Evolutionary conservation across 2,329 filamentous ascomycete genomes (phyloP), one percentile per base, ranked within the genome.

Genomic region (Mycogone perniciosa): DNA sequence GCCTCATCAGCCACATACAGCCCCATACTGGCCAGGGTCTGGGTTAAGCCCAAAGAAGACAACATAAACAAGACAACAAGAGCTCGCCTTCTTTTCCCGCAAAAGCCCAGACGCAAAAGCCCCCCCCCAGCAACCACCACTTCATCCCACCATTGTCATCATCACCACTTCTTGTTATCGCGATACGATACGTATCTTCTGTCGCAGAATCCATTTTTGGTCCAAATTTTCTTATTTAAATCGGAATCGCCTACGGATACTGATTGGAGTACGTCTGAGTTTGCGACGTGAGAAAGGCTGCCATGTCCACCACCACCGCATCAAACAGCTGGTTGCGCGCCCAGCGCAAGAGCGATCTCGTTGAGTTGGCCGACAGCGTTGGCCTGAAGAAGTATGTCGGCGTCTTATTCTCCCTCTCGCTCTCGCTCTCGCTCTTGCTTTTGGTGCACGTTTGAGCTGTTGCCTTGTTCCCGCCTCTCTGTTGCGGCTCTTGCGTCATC

Each of bases 331-430:
- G 87, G 82, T 77, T 96, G 66, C 80, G 84, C 69, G 79, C 80
- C 67, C 87, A 93, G 78, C 85, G 87, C 74, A 95, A 95, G 77
- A 77, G 76, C 60, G 88, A 92, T 57, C 80, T 96, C 51, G 69
- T 82, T 60, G 85, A 88, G 56, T 76, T 95, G 55, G 88, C 89
- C 53, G 80, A 88, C 58, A 72, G 76, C 43, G 78, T 87, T 55
- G 85, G 85, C 52, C 74, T 92, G 49, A 77, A 81, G 64, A 80
- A 87, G 89, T 95, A 81, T 64, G 84, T 79, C 39, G 43, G 45
- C 57, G 43, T 38, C 11, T 44, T 49, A 44, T 42, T 33, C 46
- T 57, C 4, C 4, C 27, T 40, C 33, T 33, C 30, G n/a, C 13
- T 46, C 37, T 53, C 46, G 7, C 42, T 5, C n/a, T 34, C 31